Evolutionary conservation across 2,329 filamentous ascomycete genomes (phyloP).

Genomic region (Aspergillus aculeatinus): DNA sequence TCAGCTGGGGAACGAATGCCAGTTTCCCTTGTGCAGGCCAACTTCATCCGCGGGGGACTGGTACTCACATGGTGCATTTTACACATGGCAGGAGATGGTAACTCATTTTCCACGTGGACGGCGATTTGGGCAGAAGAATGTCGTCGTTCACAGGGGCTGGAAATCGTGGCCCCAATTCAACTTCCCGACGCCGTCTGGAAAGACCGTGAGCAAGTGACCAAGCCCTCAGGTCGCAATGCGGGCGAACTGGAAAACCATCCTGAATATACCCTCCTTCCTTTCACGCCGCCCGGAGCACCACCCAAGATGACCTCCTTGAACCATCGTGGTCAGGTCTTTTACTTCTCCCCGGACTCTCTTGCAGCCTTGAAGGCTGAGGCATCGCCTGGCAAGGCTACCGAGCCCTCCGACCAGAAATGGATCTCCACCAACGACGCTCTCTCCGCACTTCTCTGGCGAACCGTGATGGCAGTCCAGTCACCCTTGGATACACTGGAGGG

Average conservation of each 20-base stretch:
- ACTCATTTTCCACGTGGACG: slow-evolving; percentile 32
- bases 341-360: slow-evolving; percentile 32
- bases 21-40: slow-evolving; percentile 47
- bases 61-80: slow-evolving; percentile 43
- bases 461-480: slow-evolving; percentile 26
- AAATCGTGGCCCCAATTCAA: slow-evolving; percentile 21
- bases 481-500: slow-evolving; percentile 33
- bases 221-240: slow-evolving; percentile 27
- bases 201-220: slow-evolving; percentile 31
- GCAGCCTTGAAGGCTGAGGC: slow-evolving; percentile 32
- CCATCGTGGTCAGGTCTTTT: slow-evolving; percentile 36
- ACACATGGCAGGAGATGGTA: slow-evolving; percentile 39
- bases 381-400: slow-evolving; percentile 27
- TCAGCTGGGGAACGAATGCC: slow-evolving; percentile 44
- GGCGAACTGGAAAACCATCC: slow-evolving; percentile 33
- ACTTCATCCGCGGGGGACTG: slow-evolving; percentile 51
- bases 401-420: slow-evolving; percentile 25
- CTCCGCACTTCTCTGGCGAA: slow-evolving; percentile 40
- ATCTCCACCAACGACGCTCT: slow-evolving; percentile 39
- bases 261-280: slow-evolving; percentile 32
- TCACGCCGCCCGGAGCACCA: slow-evolving; percentile 29
- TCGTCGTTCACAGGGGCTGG: slow-evolving; percentile 30
- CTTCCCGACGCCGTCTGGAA: slow-evolving; percentile 30
- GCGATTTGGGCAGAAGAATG: slow-evolving; percentile 40
- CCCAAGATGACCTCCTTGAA: slow-evolving; percentile 34